Evolutionary conservation across 2,329 filamentous ascomycete species (phyloP).

Genomic region (Colletotrichum kahawae): DNA sequence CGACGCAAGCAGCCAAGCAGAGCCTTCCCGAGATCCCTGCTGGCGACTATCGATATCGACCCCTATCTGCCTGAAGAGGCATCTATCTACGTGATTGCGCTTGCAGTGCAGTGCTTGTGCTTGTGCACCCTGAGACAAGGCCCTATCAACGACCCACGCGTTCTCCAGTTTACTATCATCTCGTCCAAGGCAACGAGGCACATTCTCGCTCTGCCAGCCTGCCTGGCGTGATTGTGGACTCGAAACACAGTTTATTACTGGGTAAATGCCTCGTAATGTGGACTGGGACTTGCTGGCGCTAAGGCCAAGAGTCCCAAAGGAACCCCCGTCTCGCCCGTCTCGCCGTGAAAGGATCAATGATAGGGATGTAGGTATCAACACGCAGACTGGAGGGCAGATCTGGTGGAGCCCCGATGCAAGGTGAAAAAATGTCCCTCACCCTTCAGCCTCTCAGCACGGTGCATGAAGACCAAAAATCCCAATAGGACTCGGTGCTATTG

Average conservation of each 20-base stretch:
- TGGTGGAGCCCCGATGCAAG: slow-evolving; percentile 7
- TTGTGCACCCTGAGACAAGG: slow-evolving; percentile 12
- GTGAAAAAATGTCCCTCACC: slow-evolving; percentile 14
- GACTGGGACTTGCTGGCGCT: neutral
- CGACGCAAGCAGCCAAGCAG: neutral
- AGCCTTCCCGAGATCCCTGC: slow-evolving; percentile 4
- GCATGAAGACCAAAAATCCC: slow-evolving; percentile 14
- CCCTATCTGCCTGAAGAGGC: neutral
- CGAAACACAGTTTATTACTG: neutral
- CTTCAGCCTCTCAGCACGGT: neutral
- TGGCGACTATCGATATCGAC: slow-evolving; percentile 7
- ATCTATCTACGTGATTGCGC: neutral
- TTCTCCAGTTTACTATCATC: slow-evolving; percentile 21
- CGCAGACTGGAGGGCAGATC: neutral
- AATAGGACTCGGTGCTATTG: neutral
- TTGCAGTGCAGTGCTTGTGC: neutral
- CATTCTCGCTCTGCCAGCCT: neutral
- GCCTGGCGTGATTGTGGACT: slow-evolving; percentile 14
- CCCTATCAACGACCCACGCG: slow-evolving; percentile 18
- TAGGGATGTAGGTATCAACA: neutral
- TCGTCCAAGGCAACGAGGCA: slow-evolving; percentile 11
- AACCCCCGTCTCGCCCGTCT: neutral
- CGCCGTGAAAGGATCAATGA: neutral
- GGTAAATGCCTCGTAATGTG: slow-evolving; percentile 4
- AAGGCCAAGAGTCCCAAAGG: neutral